These are phyloP conservation scores for Candida orba DNA, from an alignment of 805 yeast genomes.

Conservation along the genomic window DNA sequence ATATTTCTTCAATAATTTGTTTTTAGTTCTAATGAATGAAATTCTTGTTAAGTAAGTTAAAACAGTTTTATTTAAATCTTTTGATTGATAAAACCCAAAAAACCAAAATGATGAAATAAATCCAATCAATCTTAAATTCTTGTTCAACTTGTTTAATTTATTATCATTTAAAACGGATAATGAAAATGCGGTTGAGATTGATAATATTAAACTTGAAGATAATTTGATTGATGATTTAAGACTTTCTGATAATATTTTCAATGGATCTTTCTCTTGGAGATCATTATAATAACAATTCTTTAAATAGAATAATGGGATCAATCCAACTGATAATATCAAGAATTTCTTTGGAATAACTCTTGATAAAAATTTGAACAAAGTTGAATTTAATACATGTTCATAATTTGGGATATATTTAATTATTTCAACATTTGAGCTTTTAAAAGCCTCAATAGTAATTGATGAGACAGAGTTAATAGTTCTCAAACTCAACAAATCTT, in stretches of 20 bases:
- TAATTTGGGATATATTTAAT: not conserved
- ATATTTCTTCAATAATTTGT: constrained; percentile 2
- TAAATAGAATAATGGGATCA: constrained; percentile 8
- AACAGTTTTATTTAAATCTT: constrained; percentile 1
- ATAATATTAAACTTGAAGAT: not conserved
- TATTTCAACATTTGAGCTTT: not conserved
- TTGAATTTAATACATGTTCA: constrained; percentile 2
- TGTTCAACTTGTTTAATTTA: not conserved
- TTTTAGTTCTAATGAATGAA: constrained; percentile 1
- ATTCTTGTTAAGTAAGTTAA: constrained; percentile 5
- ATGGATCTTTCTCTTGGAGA: not conserved
- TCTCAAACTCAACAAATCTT: constrained; percentile 11
- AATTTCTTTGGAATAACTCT: constrained; percentile 10
- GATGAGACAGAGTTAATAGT: constrained; percentile 11
- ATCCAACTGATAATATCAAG: not conserved
- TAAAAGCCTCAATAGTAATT: constrained; percentile 5
- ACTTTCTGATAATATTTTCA: too few species aligned
- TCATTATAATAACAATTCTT: not conserved
- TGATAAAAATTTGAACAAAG: constrained; percentile 2
- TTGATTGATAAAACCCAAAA: not conserved
- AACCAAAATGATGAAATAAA: constrained; percentile 11
- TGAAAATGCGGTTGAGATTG: constrained; percentile 1
- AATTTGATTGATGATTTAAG: not conserved
- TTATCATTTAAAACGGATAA: not conserved
- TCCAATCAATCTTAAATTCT: constrained; percentile 8